phyloP scores from a whole-genome alignment of 495 filamentous ascomycete genomes.

The Penicillium psychrofluorescens region DNA sequence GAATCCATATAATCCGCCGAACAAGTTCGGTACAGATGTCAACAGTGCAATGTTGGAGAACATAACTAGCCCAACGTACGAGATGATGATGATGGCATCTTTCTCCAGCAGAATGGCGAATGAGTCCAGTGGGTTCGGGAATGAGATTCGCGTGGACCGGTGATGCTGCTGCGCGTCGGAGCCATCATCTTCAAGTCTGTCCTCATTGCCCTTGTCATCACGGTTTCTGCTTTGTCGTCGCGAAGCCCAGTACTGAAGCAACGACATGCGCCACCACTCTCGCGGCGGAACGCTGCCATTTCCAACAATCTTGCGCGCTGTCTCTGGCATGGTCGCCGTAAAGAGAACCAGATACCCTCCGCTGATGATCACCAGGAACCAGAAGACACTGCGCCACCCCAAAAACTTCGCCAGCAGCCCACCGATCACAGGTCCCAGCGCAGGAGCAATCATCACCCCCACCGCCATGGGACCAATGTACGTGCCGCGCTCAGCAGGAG shows the following conservation, averaged over 20 bases:
- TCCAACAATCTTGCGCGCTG: slow-evolving; percentile 61
- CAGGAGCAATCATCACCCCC: slow-evolving; percentile 17
- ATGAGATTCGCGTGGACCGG: slow-evolving; percentile 38
- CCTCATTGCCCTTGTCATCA: slow-evolving; percentile 13
- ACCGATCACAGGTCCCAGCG: slow-evolving; percentile 36
- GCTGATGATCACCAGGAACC: slow-evolving; percentile 32
- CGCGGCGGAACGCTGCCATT: slow-evolving; percentile 43
- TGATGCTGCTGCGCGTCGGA: not conserved
- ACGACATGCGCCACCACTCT: slow-evolving; percentile 29
- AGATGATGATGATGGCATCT: slow-evolving; percentile 53
- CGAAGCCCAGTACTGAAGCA: slow-evolving; percentile 23
- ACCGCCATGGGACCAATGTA: slow-evolving; percentile 43
- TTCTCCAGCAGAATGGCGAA: slow-evolving; percentile 56
- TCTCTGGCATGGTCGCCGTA: slow-evolving; percentile 56
- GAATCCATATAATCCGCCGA: slow-evolving; percentile 54
- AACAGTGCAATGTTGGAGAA: slow-evolving; percentile 42
- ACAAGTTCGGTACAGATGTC: slow-evolving; percentile 50
- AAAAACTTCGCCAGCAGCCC: slow-evolving; percentile 27
- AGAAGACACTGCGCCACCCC: slow-evolving; percentile 39
- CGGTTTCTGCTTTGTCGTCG: slow-evolving; percentile 5
- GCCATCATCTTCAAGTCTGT: not conserved
- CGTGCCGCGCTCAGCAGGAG: slow-evolving; percentile 50
- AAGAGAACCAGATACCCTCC: slow-evolving; percentile 31
- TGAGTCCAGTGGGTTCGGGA: slow-evolving; percentile 61
- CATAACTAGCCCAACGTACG: slow-evolving; percentile 48